Base-by-base conservation (phyloP, 768 basidiomycete genomes). In the Lactifluus hygrophoroides region DNA sequence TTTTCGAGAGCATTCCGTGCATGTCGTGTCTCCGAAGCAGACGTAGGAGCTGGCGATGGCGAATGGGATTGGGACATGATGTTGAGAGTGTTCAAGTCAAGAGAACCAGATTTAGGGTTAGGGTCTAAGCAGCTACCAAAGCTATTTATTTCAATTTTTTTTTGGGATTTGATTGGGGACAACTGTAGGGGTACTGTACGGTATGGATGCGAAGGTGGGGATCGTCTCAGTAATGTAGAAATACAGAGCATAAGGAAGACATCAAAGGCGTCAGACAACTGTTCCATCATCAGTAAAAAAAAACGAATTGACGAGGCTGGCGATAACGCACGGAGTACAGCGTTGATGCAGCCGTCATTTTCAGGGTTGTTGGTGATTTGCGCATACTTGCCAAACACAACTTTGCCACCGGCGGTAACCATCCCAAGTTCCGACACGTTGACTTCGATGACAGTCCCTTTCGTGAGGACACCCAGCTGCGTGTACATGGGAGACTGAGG, bases 401-500 rank as follows among this genome's bases (percentile, higher is more conserved):
- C 87, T 70, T 97, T 97, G 62, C 95, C 95, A 51, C 95, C 94
- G 2, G 95, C 86, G 13, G 95, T 97, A 37, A 98, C 95, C 82
- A 97, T 86, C 54, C 95, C 95, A 62, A 98, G 76, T 71, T 98
- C 95, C 42, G 94, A 95, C n/a, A 96, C 93, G 67, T 99, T 98
- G 66, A 98, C 95, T 70, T 99, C 96, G 56, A 99, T 87, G 64
- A 99, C 86, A 1, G 96, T 99, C 49, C 96, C 96, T 72, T 98
- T 98, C 4, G 96, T 98, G 75, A 99, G 81, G 37, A 99, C 96
- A 51, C 95, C 95, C 40, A 94, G 82, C 68, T 93, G 90, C 0
- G 93, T 94, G 69, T 94, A 94, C 89, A 94, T 94, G 0, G 96
- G 95, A 19, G 94, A 96, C 70, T 98, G 96, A 25, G 96, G 96